Percentiles rank a stretch among this genome's conserved stretches.
phyloP scores from a whole-genome alignment of 208 protist species.

The Leishmania aethiopica region DNA sequence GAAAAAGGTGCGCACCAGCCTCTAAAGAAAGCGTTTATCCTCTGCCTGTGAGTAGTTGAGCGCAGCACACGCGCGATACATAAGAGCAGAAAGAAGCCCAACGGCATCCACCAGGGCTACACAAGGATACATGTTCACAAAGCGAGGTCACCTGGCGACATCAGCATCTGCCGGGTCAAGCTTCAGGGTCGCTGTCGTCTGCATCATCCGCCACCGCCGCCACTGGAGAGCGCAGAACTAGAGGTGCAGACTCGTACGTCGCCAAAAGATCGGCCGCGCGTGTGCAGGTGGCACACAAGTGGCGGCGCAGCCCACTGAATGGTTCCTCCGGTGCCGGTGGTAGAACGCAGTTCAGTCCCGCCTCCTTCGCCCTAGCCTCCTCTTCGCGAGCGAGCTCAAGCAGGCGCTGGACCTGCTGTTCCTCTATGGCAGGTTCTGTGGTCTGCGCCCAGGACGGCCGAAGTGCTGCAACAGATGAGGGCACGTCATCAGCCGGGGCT shows the following conservation, averaged over 20 bases:
- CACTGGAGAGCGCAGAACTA: constrained; percentile 5
- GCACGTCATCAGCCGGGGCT: constrained; percentile 16
- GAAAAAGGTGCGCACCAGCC: background rate
- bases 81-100: background rate
- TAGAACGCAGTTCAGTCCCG: background rate
- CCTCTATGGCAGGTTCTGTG: constrained; percentile 1
- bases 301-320: constrained; percentile 13
- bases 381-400: constrained; percentile 50
- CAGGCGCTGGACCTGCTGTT: constrained; percentile 39
- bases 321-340: constrained; percentile 4
- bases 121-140: background rate
- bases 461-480: constrained; percentile 2
- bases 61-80: background rate
- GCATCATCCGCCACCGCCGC: constrained; percentile 2
- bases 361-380: constrained; percentile 27
- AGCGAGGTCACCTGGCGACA: background rate
- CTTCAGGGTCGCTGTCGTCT: background rate
- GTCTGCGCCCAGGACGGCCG: constrained; percentile 25
- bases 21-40: background rate
- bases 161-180: background rate
- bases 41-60: background rate
- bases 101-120: background rate
- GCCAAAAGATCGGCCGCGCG: constrained; percentile 25
- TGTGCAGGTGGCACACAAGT: background rate
- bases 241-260: constrained; percentile 21